A percentile compares a stretch with the other conserved stretches of the same genome.
Conservation (phyloP, 2,329 filamentous ascomycete species). For the Exophiala sideris region DNA sequence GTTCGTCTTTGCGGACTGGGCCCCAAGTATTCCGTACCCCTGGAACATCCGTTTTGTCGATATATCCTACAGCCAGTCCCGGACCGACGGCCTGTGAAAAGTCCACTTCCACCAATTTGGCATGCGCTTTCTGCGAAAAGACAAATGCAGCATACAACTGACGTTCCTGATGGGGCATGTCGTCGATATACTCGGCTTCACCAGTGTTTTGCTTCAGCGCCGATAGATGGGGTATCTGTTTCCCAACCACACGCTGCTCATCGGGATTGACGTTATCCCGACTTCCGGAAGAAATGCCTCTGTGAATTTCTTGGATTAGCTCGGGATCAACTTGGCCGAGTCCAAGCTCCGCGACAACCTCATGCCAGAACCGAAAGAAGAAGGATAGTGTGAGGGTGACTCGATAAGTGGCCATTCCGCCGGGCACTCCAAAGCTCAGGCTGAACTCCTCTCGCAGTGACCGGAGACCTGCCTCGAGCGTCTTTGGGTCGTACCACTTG, state of each 20-base stretch:
- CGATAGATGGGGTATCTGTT: conserved; percentile 78
- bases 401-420: conserved; percentile 95
- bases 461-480: conserved; percentile 84
- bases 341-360: conserved; percentile 59
- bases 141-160: conserved; percentile 87
- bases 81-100: conserved; percentile 72
- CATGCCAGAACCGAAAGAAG: conserved; percentile 97
- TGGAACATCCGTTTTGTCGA: conserved; percentile 79
- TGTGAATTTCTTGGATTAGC: conserved; percentile 78
- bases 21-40: conserved; percentile 85
- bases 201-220: conserved; percentile 92
- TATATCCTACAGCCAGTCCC: conserved; percentile 77
- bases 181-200: conserved; percentile 93
- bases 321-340: conserved; percentile 63
- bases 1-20: conserved; percentile 74
- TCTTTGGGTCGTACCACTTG: conserved; percentile 73
- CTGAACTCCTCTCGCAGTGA: conserved; percentile 87
- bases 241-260: conserved; percentile 76
- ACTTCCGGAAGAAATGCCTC: conserved; percentile 79
- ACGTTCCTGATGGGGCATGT: conserved; percentile 81
- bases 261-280: conserved; percentile 72
- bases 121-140: conserved; percentile 82
- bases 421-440: conserved; percentile 83
- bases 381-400: conserved; percentile 87
- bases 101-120: conserved; percentile 70